phyloP scores from a whole-genome alignment of 2,329 filamentous ascomycete genomes.

The Monilinia vaccinii-corymbosi region DNA sequence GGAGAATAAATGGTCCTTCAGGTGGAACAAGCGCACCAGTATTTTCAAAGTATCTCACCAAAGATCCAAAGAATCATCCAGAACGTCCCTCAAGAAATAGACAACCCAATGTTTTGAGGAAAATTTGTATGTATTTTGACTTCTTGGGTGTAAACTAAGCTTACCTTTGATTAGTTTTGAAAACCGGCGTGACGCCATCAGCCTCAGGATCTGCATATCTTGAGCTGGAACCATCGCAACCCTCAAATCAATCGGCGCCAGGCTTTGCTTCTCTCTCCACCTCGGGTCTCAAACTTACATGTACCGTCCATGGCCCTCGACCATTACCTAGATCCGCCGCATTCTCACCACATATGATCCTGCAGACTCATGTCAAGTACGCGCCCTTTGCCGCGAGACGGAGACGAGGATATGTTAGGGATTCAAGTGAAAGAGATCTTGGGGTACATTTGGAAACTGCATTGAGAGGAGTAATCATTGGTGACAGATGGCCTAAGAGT shows the following conservation, averaged over 20 bases:
- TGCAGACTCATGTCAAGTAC: conserved; percentile 93
- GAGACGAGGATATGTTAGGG: conserved; percentile 76
- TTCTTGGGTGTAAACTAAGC: neutral
- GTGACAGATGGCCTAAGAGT: conserved; percentile 96
- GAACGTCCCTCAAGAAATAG: conserved; percentile 47
- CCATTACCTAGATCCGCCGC: conserved; percentile 82
- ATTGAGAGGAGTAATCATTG: conserved; percentile 79
- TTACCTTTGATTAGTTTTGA: conserved; percentile 52
- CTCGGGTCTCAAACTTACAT: conserved; percentile 75
- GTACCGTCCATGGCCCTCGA: conserved; percentile 86
- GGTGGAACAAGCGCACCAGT: conserved; percentile 68
- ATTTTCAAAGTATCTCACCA: conserved; percentile 45
- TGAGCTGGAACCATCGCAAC: conserved; percentile 46
- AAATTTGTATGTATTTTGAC: conserved; percentile 61
- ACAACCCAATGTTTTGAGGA: conserved; percentile 63
- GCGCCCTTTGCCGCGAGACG: conserved; percentile 84
- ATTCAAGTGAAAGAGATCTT: conserved; percentile 78
- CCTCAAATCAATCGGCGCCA: conserved; percentile 39
- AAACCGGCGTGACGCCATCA: conserved; percentile 85
- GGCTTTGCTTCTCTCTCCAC: conserved; percentile 36
- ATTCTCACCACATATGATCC: conserved; percentile 85
- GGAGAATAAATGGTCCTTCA: conserved; percentile 80
- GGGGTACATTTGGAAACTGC: conserved; percentile 88
- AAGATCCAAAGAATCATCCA: conserved; percentile 37
- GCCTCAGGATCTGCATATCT: conserved; percentile 89